Evolutionary conservation across 495 filamentous ascomycete species (phyloP), one percentile per base, ranked within the genome.

Genomic region (Aspergillus kassunensis): DNA sequence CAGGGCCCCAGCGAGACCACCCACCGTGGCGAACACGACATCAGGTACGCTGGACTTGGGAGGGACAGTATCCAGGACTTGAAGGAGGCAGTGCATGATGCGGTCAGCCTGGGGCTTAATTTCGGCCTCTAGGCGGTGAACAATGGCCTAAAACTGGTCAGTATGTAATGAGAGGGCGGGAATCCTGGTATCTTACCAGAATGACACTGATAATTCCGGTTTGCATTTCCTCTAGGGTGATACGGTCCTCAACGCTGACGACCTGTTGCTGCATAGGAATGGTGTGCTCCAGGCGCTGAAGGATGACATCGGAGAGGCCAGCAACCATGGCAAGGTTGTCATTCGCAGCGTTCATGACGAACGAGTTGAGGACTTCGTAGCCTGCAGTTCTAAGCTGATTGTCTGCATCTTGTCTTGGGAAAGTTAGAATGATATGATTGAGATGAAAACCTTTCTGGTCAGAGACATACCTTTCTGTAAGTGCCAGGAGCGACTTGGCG

Each of bases 321-420:
- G 87, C 93, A 62, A 98, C 82, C 59, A 89, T 80, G 12, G 75
- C 71, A 45, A 97, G 76, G 69, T 85, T 93, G 59, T 95, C 90
- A 47, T 86, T 86, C 15, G 91, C 95, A 55, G 91, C 80, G 65
- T 90, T 93, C 49, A 84, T 84, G 42, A 97, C 88, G 60, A 97
- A 97, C 0, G 89, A 84, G 70, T 91, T 95, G 29, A 98, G 79
- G 35, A 98, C 93, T 67, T 98, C 93, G 59, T 98, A 98, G n/a
- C 92, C 91, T 41, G 93, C 95, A 55, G 93, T 97, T 45, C 93
- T 88, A n/a, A 97, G 84, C 61, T 91, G 81, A 55, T 90, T 89
- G 58, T 98, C 95, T n/a, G 83, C 79, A 65, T 90, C 89, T 56
- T 78, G 70, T 60, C 81, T 83, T 49, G 1, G 36, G 3, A 18